Evolutionary conservation across 2,329 filamentous ascomycete species (phyloP), one percentile per base, ranked within the genome.

Genomic region (Raffaelea arxii): DNA sequence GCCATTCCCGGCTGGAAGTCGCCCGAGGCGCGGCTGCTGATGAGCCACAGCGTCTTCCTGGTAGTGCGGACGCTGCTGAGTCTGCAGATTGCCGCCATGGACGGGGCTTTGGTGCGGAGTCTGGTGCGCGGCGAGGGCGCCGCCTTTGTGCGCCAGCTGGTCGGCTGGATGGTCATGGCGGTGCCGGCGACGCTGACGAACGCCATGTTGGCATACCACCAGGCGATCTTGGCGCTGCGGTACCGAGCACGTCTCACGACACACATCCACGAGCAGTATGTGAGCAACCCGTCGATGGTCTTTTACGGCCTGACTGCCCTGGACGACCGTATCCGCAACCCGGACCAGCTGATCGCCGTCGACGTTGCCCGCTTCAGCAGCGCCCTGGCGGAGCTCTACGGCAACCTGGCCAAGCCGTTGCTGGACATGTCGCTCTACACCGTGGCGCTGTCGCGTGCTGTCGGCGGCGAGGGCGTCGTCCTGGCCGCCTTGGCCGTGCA

Each of bases 121-220:
- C 69, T 98, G 47, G 90, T 98, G 40, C 83, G 89, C 64, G 92
- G 92, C 2, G 92, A 84, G 55, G 92, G 91, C 16, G 86, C 80
- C 63, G 89, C 94, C 54, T 98, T 98, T 55, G 61, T 97, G 56
- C 81, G 82, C 55, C 82, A 88, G 1, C 81, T 98, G 56, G 78
- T 94, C 6, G 96, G 91, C 89, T 98, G 92, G 92, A 98, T 98
- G 92, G 64, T 91, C 46, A 92, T 98, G 54, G 91, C 92, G 23
- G 76, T 98, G 16, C 92, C 92, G 10, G 92, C 92, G 2, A 97
- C 92, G 0, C 96, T 97, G 62, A 98, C 92, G 36, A 98, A 98
- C 65, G 96, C 90, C 1, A 98, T 98, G 92, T 75, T 97, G 38
- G 94, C 90, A 23, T 97, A 95, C 63, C 92, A 98, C 60, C 92